phyloP scores from a whole-genome alignment of 495 filamentous ascomycete genomes.

The Aspergillus nanangensis region DNA sequence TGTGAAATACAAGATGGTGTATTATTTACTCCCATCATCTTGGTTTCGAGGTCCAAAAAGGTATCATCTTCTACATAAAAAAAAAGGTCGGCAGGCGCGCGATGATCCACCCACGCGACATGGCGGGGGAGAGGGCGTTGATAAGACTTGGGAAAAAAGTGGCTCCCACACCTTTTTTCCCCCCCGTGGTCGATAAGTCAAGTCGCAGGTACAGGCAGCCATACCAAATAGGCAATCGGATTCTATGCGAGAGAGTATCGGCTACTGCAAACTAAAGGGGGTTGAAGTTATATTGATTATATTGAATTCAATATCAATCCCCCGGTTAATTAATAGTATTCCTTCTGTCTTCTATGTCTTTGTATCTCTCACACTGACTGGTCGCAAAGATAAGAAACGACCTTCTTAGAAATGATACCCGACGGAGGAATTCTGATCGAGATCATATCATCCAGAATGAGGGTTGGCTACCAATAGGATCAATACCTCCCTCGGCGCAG shows the following conservation, averaged over 20 bases:
- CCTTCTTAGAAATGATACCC: background rate
- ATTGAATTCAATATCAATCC: too few relatives aligned
- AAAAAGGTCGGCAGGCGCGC: constrained; percentile 20
- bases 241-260: too few relatives aligned
- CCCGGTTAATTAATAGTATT: background rate
- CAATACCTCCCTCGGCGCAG: constrained; percentile 3
- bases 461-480: constrained; percentile 9
- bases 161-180: background rate
- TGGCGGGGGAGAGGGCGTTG: constrained; percentile 22
- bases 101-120: constrained; percentile 18
- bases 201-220: background rate
- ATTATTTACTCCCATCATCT: too few relatives aligned
- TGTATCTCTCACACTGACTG: background rate
- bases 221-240: too few relatives aligned
- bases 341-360: background rate
- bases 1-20: constrained; percentile 3
- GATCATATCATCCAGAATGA: constrained; percentile 5
- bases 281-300: too few relatives aligned
- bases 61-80: too few relatives aligned
- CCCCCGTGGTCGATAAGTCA: background rate
- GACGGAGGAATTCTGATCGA: background rate
- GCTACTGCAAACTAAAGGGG: too few relatives aligned
- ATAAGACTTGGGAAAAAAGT: constrained; percentile 12
- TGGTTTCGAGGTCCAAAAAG: too few relatives aligned
- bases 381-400: background rate